A percentile compares a stretch with the other conserved stretches of the same genome.
Conservation (phyloP, 1,139 yeast genomes). For the Hansenula lynferdii region DNA sequence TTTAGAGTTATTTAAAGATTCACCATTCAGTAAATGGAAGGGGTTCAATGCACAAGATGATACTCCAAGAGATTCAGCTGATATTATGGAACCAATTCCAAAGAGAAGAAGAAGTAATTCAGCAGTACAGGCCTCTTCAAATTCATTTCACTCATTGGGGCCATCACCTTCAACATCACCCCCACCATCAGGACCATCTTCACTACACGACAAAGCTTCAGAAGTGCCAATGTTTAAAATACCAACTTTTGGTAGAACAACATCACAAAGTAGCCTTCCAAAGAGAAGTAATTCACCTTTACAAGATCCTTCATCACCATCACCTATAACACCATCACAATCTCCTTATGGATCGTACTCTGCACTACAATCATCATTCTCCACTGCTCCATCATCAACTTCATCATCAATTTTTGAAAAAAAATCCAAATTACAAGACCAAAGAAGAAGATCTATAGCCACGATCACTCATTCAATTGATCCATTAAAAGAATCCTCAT, state of each 20-base stretch:
- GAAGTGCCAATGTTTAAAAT: not conserved
- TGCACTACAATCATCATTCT: slow-evolving; percentile 1
- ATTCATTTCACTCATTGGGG: not conserved
- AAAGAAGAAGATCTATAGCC: slow-evolving; percentile 11
- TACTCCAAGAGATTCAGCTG: not conserved
- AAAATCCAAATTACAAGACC: not conserved
- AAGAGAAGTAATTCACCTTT: not conserved
- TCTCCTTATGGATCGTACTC: slow-evolving; percentile 5
- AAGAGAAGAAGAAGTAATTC: slow-evolving; percentile 3
- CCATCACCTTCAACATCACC: not conserved
- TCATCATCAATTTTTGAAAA: not conserved
- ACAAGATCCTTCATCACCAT: not conserved
- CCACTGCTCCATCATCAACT: not conserved
- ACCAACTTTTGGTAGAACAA: not conserved
- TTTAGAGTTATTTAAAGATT: slow-evolving; percentile 1
- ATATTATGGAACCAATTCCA: not conserved
- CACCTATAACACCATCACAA: slow-evolving; percentile 5
- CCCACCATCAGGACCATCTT: not conserved
- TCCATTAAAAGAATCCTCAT: slow-evolving; percentile 1
- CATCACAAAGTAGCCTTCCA: too few relatives aligned
- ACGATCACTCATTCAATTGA: slow-evolving; percentile 6
- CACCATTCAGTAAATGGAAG: slow-evolving; percentile 19
- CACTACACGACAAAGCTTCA: not conserved
- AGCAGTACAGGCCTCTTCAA: not conserved
- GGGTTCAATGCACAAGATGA: slow-evolving; percentile 12